Evolutionary conservation across 1,284 basidiomycete species (phyloP).

Genomic region (Somion occarium): DNA sequence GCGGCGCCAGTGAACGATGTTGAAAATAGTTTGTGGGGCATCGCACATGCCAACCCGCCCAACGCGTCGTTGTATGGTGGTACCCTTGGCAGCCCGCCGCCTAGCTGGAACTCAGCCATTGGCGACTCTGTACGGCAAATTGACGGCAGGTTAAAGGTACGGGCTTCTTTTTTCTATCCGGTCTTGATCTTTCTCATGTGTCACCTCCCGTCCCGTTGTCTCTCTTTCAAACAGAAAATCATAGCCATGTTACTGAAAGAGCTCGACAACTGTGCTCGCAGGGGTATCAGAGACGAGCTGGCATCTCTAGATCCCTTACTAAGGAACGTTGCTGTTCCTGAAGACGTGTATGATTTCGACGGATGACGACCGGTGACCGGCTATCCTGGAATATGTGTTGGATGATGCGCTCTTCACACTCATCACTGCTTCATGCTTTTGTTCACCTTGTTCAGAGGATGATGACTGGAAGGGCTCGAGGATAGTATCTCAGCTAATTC

Average conservation of each 20-base stretch:
- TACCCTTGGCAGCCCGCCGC: constrained; percentile 44
- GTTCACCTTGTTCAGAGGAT: neutral
- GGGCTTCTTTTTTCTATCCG: constrained; percentile 17
- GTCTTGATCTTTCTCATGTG: neutral
- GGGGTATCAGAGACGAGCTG: constrained; percentile 76
- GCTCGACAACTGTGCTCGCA: constrained; percentile 73
- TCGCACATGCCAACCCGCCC: constrained; percentile 47
- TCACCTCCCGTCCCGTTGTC: neutral
- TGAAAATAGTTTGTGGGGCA: constrained; percentile 61
- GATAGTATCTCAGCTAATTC: constrained; percentile 8
- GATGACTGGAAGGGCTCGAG: neutral
- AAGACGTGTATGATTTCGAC: constrained; percentile 42
- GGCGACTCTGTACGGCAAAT: constrained; percentile 76
- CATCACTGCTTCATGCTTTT: neutral
- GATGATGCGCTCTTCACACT: neutral
- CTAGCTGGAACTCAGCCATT: constrained; percentile 54
- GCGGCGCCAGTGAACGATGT: constrained; percentile 28
- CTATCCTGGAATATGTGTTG: neutral
- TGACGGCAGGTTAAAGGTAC: constrained; percentile 77
- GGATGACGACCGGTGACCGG: constrained; percentile 51
- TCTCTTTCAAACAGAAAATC: constrained; percentile 58
- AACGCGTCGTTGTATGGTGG: constrained; percentile 30
- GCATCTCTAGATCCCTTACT: constrained; percentile 74
- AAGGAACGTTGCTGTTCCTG: constrained; percentile 40
- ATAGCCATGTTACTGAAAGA: constrained; percentile 72